Evolutionary conservation across 352 stramenopile genomes (phyloP).

Genomic region (Phytophthora cryptogea): DNA sequence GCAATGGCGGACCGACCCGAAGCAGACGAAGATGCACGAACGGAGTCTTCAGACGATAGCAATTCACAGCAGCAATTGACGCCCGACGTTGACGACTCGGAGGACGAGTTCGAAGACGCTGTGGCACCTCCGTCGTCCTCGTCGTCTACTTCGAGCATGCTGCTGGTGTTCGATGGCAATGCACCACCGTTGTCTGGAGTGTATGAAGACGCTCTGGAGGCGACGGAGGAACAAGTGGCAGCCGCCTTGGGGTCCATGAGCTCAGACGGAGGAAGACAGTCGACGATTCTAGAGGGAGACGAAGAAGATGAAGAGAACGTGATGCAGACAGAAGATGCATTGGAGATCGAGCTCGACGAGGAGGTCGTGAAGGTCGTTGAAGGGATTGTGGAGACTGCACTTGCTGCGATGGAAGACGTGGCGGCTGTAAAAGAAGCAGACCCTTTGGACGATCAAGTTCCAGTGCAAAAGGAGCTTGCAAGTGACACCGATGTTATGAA

Average conservation of each 20-base stretch:
- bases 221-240: slow-evolving; percentile 21
- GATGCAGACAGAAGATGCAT: not conserved
- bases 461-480: not conserved
- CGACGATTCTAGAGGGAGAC: slow-evolving; percentile 18
- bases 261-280: slow-evolving; percentile 13
- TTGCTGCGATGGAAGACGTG: not conserved
- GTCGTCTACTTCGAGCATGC: slow-evolving; percentile 15
- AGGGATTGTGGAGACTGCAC: slow-evolving; percentile 1
- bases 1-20: slow-evolving; percentile 8
- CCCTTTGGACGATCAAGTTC: not conserved
- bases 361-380: not conserved
- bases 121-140: slow-evolving; percentile 10
- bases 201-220: slow-evolving; percentile 37
- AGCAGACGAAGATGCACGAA: slow-evolving; percentile 23
- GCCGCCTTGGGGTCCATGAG: slow-evolving; percentile 18
- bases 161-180: slow-evolving; percentile 12
- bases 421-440: not conserved
- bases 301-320: not conserved
- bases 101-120: slow-evolving; percentile 38
- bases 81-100: slow-evolving; percentile 17
- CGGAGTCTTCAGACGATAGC: slow-evolving; percentile 26
- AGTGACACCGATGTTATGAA: not conserved
- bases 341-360: not conserved
- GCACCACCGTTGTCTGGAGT: slow-evolving; percentile 17
- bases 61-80: slow-evolving; percentile 7